Evolutionary conservation across 257 asterid species (phyloP), one percentile per base, ranked within the genome.

Genomic region (Cordia subcordata): DNA sequence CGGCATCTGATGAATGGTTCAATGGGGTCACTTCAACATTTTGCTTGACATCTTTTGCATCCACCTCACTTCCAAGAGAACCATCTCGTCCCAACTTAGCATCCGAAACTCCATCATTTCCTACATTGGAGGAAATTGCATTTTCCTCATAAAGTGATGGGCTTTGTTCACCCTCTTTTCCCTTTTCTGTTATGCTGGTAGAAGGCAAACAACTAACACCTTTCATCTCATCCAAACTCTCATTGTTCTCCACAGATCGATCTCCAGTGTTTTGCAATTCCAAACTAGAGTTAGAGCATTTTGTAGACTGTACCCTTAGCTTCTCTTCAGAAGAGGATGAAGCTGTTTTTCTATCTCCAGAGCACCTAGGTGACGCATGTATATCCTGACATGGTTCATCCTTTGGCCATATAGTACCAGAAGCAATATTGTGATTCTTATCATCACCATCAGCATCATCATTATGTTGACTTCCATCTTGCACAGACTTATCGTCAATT

Each of bases 311-410:
- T 47, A 72, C 69, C 50, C 37, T 62, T 6, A 55, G 54, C 9
- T 39, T 59, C 52, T 70, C 87, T 57, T 63, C 81, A 61, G 78
- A 69, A 52, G 72, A 46, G 50, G 68, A 62, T 32, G 70, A 11
- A 60, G 63, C 66, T 51, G 51, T 18, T 55, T 62, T 74, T 61
- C 62, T 57, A 45, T 71, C 87, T 16, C 61, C 69, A 58, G 73
- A 47, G 13, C 61, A 64, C 46, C 53, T 71, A 9, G 54, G 42
- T 1, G 78, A 60, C 10, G 66, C 62, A 32, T 67, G 70, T 64
- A 66, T 65, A 37, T 71, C 46, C 68, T 53, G 59, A 66, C 49
- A 68, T 13, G 60, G 16, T 39, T 65, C 76, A 53, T 78, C 79
- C 49, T 53, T 69, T 6, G 79, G 32, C 70, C 69, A 56, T 45